Conservation (phyloP, 2,329 filamentous ascomycete species). For the Aspergillus sp. region DNA sequence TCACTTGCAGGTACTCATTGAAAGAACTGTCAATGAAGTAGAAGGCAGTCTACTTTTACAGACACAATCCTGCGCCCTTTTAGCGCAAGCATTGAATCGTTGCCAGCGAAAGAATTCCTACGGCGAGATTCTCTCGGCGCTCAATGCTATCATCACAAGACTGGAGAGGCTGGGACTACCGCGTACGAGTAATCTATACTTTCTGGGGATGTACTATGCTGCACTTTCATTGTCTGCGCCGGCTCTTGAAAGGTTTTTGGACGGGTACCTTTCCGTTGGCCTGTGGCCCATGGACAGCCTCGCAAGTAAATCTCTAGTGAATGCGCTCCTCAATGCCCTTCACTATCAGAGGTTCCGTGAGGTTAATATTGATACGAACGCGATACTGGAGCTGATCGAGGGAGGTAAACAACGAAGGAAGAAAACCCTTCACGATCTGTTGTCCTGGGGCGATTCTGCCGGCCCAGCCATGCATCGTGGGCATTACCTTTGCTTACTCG, state of each 20-base stretch:
- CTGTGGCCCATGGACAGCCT: not conserved
- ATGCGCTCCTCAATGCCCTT: slow-evolving; percentile 25
- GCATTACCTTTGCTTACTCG: slow-evolving; percentile 31
- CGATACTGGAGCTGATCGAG: slow-evolving; percentile 27
- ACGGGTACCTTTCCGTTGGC: slow-evolving; percentile 17
- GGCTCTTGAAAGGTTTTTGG: slow-evolving; percentile 32
- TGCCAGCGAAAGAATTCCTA: slow-evolving; percentile 29
- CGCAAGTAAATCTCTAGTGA: slow-evolving; percentile 25
- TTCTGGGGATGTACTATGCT: slow-evolving; percentile 36
- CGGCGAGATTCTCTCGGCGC: slow-evolving; percentile 33
- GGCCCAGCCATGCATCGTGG: slow-evolving; percentile 7
- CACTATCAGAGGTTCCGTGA: slow-evolving; percentile 24
- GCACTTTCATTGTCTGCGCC: slow-evolving; percentile 31
- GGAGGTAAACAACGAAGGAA: slow-evolving; percentile 18
- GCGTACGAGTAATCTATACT: slow-evolving; percentile 16
- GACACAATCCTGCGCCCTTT: slow-evolving; percentile 4
- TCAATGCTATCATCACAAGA: slow-evolving; percentile 35
- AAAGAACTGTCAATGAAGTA: slow-evolving; percentile 24
- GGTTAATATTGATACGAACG: slow-evolving; percentile 20
- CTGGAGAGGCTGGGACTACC: slow-evolving; percentile 22
- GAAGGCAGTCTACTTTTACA: slow-evolving; percentile 14
- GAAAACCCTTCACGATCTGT: slow-evolving; percentile 21
- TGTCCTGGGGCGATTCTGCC: slow-evolving; percentile 18
- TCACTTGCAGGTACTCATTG: slow-evolving; percentile 27
- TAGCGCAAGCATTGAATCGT: slow-evolving; percentile 26